Evolutionary conservation across 768 basidiomycete species (phyloP).

Genomic region (Pisolithus orientalis): DNA sequence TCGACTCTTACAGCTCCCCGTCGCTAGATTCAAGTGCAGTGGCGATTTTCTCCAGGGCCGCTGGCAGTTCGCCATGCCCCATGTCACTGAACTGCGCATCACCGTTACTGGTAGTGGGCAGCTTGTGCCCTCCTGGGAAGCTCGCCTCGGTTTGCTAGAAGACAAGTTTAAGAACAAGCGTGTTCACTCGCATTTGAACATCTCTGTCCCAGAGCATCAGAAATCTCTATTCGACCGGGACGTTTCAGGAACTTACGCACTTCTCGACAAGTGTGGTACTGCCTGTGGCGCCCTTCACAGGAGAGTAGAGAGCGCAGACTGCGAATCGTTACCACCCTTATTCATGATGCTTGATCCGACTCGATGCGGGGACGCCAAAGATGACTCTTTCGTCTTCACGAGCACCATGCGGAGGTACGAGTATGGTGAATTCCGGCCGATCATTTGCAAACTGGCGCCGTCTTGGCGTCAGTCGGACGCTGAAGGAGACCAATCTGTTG

Average conservation of each 20-base stretch:
- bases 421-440: constrained; percentile 73
- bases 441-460: constrained; percentile 66
- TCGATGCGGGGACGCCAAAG: constrained; percentile 62
- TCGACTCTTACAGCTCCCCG: constrained; percentile 60
- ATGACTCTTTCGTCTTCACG: constrained; percentile 85
- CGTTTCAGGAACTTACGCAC: constrained; percentile 72
- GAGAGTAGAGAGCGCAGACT: constrained; percentile 38
- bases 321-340: constrained; percentile 51
- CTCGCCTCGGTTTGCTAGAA: constrained; percentile 64
- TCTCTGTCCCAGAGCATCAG: constrained; percentile 50
- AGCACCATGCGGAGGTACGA: constrained; percentile 71
- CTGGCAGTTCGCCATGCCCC: constrained; percentile 81
- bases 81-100: constrained; percentile 46
- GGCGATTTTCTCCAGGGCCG: constrained; percentile 55
- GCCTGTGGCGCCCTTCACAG: constrained; percentile 81
- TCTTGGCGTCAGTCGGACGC: constrained; percentile 71
- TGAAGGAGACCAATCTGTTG: constrained; percentile 42
- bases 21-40: constrained; percentile 64
- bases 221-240: constrained; percentile 60
- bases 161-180: constrained; percentile 60
- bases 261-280: constrained; percentile 84
- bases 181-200: constrained; percentile 60
- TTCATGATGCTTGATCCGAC: constrained; percentile 83
- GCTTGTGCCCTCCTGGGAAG: constrained; percentile 79
- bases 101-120: constrained; percentile 55